phyloP scores from a whole-genome alignment of 345 rosid species.

The Noccaea bulbosa region DNA sequence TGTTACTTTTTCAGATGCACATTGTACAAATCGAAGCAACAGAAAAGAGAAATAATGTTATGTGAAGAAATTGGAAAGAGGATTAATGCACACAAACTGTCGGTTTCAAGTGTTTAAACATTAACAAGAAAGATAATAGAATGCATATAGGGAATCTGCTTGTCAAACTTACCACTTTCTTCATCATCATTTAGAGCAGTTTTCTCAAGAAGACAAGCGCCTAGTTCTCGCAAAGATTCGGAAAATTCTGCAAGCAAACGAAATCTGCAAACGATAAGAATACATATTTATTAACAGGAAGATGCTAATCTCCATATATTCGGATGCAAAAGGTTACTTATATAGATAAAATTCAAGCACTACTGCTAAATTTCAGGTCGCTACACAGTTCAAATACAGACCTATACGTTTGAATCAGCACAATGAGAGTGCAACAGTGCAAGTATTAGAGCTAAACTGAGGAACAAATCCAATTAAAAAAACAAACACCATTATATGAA shows the following conservation, averaged over 20 bases:
- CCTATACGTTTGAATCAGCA: conserved; percentile 1
- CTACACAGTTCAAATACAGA: too few species aligned
- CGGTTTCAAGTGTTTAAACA: conserved; percentile 2
- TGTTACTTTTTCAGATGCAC: background rate
- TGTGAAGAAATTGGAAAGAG: background rate
- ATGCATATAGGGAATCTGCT: conserved; percentile 14
- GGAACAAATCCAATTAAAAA: background rate
- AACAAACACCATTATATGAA: conserved; percentile 1
- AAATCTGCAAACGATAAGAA: conserved; percentile 43
- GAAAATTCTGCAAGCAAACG: conserved; percentile 79
- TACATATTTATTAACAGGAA: conserved; percentile 30
- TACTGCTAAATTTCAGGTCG: background rate
- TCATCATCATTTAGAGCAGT: conserved; percentile 79
- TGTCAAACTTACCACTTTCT: conserved; percentile 71
- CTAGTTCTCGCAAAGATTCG: conserved; percentile 85
- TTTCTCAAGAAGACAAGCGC: conserved; percentile 82
- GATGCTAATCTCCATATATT: conserved; percentile 26
- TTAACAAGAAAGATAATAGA: background rate
- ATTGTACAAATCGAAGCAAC: conserved; percentile 12
- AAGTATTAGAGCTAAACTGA: background rate
- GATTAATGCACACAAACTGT: conserved; percentile 15
- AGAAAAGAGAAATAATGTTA: background rate
- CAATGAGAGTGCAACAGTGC: conserved; percentile 1
- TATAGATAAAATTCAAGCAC: background rate
- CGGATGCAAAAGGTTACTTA: background rate